These are phyloP conservation scores for Panicum hallii DNA, from an alignment of 202 grass and related monocot genomes.

Conservation along the genomic window DNA sequence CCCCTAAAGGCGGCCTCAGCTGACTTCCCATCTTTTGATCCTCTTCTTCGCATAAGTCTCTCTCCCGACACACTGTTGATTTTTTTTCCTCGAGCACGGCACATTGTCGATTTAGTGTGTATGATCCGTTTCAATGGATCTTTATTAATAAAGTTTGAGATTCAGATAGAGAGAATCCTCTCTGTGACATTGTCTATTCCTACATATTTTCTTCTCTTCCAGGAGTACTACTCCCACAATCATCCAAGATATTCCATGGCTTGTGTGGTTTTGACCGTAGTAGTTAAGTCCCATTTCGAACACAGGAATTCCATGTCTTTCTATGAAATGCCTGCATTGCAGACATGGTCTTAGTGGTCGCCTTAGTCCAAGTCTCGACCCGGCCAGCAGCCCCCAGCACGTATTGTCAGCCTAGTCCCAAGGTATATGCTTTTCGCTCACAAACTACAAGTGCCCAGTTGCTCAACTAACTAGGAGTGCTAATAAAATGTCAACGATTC, in stretches of 20 bases:
- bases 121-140: background rate
- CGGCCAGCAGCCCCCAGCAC: background rate
- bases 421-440: background rate
- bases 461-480: constrained; percentile 5
- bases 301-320: background rate
- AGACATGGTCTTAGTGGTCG: background rate
- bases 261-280: background rate
- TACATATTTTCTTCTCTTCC: background rate
- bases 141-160: background rate
- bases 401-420: constrained; percentile 8
- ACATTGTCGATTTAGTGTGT: background rate
- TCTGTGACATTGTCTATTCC: background rate
- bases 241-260: background rate
- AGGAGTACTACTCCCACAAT: background rate
- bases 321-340: background rate
- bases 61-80: background rate
- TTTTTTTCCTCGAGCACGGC: background rate
- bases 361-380: background rate
- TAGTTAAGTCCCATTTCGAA: background rate
- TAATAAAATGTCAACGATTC: constrained; percentile 3
- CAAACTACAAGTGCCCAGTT: constrained; percentile 20
- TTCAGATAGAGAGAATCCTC: background rate
- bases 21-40: constrained; percentile 4
- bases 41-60: background rate
- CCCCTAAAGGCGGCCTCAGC: constrained; percentile 16